Percentiles rank a stretch among this genome's conserved stretches.
phyloP scores from a whole-genome alignment of 495 filamentous ascomycete genomes.

The Parathielavia hyrcaniae region DNA sequence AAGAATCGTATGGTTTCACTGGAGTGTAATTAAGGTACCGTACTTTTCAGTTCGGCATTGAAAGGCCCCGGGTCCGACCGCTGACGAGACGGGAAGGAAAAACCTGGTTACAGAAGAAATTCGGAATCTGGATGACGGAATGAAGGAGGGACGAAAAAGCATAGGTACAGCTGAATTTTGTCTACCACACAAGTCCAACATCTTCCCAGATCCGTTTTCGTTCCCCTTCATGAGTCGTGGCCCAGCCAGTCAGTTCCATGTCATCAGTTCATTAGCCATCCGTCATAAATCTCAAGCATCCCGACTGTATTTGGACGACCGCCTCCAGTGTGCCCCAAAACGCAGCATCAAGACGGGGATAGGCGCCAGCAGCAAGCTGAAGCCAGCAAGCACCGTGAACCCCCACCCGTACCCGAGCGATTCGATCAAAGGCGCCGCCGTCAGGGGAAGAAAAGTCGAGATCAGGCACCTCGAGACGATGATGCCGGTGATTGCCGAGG shows the following conservation, averaged over 20 bases:
- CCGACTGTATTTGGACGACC: slow-evolving; percentile 43
- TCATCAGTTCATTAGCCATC: slow-evolving; percentile 3
- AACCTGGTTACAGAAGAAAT: too few species aligned
- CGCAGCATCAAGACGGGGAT: slow-evolving; percentile 47
- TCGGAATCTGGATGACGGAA: too few species aligned
- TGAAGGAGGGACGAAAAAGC: too few species aligned
- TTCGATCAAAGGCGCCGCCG: slow-evolving; percentile 39
- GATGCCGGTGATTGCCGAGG: slow-evolving; percentile 51
- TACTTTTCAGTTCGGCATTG: too few species aligned
- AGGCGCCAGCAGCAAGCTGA: slow-evolving; percentile 40
- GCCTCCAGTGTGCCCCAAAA: slow-evolving; percentile 48
- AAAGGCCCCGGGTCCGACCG: too few species aligned
- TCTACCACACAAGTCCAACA: too few species aligned
- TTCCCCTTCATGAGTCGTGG: not conserved
- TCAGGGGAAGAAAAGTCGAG: slow-evolving; percentile 49
- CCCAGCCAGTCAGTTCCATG: too few species aligned
- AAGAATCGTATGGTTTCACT: too few species aligned
- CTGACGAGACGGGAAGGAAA: too few species aligned
- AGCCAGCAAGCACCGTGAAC: slow-evolving; percentile 38
- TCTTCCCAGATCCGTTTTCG: not conserved
- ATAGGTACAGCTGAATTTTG: too few species aligned
- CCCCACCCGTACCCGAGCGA: slow-evolving; percentile 47
- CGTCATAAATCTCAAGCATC: slow-evolving; percentile 12
- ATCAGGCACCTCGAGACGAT: slow-evolving; percentile 50
- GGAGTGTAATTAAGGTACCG: too few species aligned